These are phyloP conservation scores for Phytopythium boreale DNA, from an alignment of 352 stramenopile species.

Conservation along the genomic window DNA sequence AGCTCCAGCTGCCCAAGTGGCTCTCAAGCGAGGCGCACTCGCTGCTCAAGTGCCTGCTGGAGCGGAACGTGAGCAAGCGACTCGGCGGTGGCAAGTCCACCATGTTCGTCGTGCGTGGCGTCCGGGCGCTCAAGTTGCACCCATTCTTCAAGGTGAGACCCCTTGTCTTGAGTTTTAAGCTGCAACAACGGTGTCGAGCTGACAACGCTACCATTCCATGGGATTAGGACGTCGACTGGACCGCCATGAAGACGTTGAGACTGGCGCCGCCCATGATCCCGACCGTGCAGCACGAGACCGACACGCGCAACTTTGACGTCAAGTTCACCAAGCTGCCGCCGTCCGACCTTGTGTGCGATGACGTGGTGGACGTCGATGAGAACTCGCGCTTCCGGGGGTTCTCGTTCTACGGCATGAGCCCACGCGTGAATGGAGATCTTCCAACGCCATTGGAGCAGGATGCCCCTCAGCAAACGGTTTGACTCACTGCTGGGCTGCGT, in stretches of 20 bases:
- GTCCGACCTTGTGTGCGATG: conserved; percentile 60
- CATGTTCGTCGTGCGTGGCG: conserved; percentile 97
- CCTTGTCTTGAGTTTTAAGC: neutral
- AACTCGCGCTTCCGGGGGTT: conserved; percentile 70
- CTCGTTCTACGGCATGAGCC: conserved; percentile 36
- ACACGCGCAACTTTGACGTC: conserved; percentile 94
- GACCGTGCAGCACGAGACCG: conserved; percentile 82
- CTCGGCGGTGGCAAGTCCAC: conserved; percentile 93
- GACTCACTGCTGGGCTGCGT: conserved; percentile 6
- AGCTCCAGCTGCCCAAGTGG: conserved; percentile 79
- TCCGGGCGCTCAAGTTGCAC: conserved; percentile 93
- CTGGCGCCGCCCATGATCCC: conserved; percentile 89
- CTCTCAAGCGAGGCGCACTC: conserved; percentile 89
- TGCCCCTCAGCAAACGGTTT: neutral
- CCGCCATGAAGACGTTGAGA: conserved; percentile 87
- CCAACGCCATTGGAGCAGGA: neutral
- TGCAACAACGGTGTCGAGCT: neutral
- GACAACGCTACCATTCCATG: no score
- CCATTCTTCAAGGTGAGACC: conserved; percentile 90
- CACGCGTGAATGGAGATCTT: neutral
- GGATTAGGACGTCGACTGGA: conserved; percentile 83
- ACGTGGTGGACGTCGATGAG: conserved; percentile 40
- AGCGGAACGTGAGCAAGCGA: conserved; percentile 94
- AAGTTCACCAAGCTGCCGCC: conserved; percentile 85
- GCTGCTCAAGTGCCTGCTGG: conserved; percentile 94